Conservation (phyloP, 345 rosid species). For the Mercurialis annua region DNA sequence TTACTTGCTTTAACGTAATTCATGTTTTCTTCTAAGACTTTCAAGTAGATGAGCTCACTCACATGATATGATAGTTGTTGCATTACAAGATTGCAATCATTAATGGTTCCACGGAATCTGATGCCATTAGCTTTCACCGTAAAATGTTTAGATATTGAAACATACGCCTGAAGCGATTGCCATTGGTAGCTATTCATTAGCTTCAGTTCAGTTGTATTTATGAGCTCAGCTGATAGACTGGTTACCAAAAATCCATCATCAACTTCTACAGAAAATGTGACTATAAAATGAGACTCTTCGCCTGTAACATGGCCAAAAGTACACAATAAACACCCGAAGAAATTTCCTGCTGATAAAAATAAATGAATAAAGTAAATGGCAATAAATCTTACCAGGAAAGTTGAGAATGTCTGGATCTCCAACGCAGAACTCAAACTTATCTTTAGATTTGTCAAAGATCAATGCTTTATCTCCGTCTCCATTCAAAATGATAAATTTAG, state of each 20-base stretch:
- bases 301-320: conserved; percentile 40
- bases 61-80: conserved; percentile 60
- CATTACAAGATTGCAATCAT: conserved; percentile 71
- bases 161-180: conserved; percentile 89
- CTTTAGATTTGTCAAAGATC: conserved; percentile 47
- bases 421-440: conserved; percentile 59
- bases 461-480: conserved; percentile 39
- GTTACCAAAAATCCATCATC: conserved; percentile 61
- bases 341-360: neutral
- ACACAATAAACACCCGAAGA: neutral
- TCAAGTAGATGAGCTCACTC: conserved; percentile 19
- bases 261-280: conserved; percentile 75
- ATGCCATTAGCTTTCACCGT: conserved; percentile 67
- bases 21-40: neutral
- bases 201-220: conserved; percentile 75
- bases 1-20: neutral
- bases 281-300: conserved; percentile 45
- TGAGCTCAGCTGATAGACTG: conserved; percentile 63
- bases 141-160: conserved; percentile 72
- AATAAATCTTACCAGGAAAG: conserved; percentile 56
- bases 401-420: conserved; percentile 78
- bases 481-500: conserved; percentile 47
- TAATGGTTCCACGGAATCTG: conserved; percentile 66
- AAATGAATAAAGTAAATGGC: neutral
- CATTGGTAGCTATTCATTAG: conserved; percentile 51